Evolutionary conservation across 441 rosid species (phyloP).

Genomic region (Gossypium schwendimanii): DNA sequence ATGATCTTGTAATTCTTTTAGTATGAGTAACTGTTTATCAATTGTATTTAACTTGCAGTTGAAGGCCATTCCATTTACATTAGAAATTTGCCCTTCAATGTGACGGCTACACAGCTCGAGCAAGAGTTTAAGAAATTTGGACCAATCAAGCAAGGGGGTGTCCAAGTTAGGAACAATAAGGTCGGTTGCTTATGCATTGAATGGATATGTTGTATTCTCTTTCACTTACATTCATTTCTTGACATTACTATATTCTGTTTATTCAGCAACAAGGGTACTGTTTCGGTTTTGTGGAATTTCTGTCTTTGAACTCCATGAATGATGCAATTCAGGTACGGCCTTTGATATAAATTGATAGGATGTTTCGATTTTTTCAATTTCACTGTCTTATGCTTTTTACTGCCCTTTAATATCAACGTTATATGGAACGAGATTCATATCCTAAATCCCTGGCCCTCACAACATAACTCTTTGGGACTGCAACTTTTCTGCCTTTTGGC

Average conservation of each 20-base stretch:
- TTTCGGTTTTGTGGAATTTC: slow-evolving; percentile 62
- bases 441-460: not conserved
- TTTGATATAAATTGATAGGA: not conserved
- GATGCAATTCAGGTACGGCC: slow-evolving; percentile 48
- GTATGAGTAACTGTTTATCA: not conserved
- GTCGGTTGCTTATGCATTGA: slow-evolving; percentile 23
- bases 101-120: slow-evolving; percentile 40
- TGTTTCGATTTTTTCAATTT: not conserved
- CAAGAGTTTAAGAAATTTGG: slow-evolving; percentile 51
- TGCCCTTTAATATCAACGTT: not conserved
- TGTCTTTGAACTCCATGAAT: slow-evolving; percentile 39
- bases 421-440: not conserved
- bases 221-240: slow-evolving; percentile 12
- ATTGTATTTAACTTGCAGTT: slow-evolving; percentile 26
- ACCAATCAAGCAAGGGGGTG: slow-evolving; percentile 47
- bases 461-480: not conserved
- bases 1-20: not conserved
- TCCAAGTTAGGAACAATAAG: slow-evolving; percentile 52
- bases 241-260: slow-evolving; percentile 11
- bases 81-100: slow-evolving; percentile 44
- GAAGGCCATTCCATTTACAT: slow-evolving; percentile 54
- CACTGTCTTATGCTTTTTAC: not conserved
- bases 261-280: slow-evolving; percentile 47
- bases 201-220: not conserved
- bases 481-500: not conserved